phyloP scores from a whole-genome alignment of 2,329 filamentous ascomycete species.

The Colletotrichum musicola region DNA sequence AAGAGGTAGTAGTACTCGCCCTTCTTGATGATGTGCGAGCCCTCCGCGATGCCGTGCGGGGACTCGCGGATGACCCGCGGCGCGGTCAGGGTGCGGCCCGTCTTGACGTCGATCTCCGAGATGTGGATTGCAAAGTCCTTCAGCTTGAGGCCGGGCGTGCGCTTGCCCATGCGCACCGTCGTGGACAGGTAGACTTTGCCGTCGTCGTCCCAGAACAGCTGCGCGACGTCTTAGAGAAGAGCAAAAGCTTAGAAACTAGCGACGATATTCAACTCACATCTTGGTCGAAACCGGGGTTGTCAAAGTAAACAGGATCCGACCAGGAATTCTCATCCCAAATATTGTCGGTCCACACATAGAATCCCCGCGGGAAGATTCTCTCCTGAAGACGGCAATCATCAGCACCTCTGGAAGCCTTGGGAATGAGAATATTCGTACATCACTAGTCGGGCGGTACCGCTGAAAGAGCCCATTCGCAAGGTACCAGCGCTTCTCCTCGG shows the following conservation, averaged over 20 bases:
- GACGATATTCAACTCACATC: slow-evolving; percentile 52
- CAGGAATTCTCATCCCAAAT: slow-evolving; percentile 64
- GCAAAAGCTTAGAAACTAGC: neutral
- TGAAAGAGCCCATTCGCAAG: slow-evolving; percentile 60
- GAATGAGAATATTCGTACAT: slow-evolving; percentile 37
- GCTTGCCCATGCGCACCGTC: slow-evolving; percentile 50
- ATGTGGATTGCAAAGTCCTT: slow-evolving; percentile 67
- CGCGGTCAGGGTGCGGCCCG: slow-evolving; percentile 54
- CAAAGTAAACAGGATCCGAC: slow-evolving; percentile 67
- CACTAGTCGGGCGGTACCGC: slow-evolving; percentile 52
- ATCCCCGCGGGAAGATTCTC: slow-evolving; percentile 64
- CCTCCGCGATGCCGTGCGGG: slow-evolving; percentile 56
- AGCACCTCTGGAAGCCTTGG: neutral
- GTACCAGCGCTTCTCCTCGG: slow-evolving; percentile 56
- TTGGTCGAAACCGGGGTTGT: slow-evolving; percentile 66
- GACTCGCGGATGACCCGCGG: slow-evolving; percentile 53
- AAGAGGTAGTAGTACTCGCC: slow-evolving; percentile 54
- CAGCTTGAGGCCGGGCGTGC: slow-evolving; percentile 52
- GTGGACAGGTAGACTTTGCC: slow-evolving; percentile 63
- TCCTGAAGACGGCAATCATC: slow-evolving; percentile 49
- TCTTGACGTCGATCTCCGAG: slow-evolving; percentile 56
- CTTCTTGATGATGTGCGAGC: slow-evolving; percentile 53
- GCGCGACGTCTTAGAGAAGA: neutral
- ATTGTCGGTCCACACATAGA: slow-evolving; percentile 65
- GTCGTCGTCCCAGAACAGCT: slow-evolving; percentile 63